These are phyloP conservation scores for Kwoniella sp. DNA, from an alignment of 768 basidiomycete species.

Conservation along the genomic window DNA sequence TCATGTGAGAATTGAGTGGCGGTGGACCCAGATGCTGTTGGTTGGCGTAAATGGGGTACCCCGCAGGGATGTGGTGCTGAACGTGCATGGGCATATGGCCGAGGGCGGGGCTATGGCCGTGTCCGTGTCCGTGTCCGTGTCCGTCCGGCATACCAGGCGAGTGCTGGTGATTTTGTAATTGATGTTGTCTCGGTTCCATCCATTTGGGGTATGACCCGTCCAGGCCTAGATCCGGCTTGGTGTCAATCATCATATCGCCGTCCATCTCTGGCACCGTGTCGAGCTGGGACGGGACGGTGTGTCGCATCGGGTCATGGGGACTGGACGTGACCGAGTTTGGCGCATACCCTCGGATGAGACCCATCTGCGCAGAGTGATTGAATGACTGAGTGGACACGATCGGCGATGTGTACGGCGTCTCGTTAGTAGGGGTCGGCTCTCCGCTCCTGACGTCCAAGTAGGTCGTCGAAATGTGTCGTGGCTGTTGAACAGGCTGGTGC, in stretches of 20 bases:
- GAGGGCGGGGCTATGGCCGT: background rate
- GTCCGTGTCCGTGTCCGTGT: background rate
- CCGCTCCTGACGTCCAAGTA: no score
- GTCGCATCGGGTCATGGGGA: no score
- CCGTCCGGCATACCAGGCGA: background rate
- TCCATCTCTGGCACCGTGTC: background rate
- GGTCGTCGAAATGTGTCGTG: no score
- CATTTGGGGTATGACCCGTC: background rate
- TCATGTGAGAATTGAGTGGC: background rate
- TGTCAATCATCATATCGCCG: background rate
- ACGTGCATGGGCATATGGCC: background rate
- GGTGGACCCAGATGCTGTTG: conserved; percentile 10
- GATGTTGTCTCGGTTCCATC: background rate
- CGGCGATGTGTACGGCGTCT: no score
- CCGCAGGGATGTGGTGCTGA: background rate
- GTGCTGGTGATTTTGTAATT: background rate
- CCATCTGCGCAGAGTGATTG: no score
- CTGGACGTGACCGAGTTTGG: no score
- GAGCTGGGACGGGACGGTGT: background rate
- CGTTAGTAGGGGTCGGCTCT: no score
- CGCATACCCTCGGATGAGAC: no score
- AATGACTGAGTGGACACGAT: no score
- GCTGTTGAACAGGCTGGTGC: background rate
- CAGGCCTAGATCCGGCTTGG: background rate
- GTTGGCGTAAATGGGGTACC: background rate